Base-by-base conservation (phyloP, 257 asterid species). In the Rubia yunnanensis region DNA sequence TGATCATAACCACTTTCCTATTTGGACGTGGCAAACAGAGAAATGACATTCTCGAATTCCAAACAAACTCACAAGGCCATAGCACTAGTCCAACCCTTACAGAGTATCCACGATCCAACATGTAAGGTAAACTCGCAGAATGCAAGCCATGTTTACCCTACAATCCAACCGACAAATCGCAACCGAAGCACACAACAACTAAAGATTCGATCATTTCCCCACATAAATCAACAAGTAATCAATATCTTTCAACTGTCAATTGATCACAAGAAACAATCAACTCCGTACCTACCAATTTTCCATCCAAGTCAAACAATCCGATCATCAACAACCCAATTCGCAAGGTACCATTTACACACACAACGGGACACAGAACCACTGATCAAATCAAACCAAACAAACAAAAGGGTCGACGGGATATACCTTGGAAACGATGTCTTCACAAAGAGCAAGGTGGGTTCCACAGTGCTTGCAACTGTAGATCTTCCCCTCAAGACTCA, bases 391-490 rank as follows among this genome's bases (percentile, higher is more conserved):
- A 28, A 50, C 28, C 52, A 38, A 80, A 63, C 39, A 69, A 50
- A 60, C 44, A 44, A 71, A 75, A 75, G 35, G 36, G 38, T 6
- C 52, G 50, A 53, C 5, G 22, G 1, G 23, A 9, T 13, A 60
- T 75, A 89, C 96, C 96, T 89, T 89, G 59, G 96, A 89, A 63
- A 80, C 73, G 80, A 87, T 69, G 73, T 86, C 95, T 9, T 89
- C 88, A 35, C 67, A 58, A 17, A 79, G 84, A 55, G 89, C 91
- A 65, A 89, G 91, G 82, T 89, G 95, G 62, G 96, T 87, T 10
- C 81, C 88, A 73, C 96, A 89, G 82, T 85, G 86, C 84, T 82
- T 89, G 85, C 96, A 89, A 71, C 86, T 79, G 69, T 89, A 89
- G 86, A 85, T 82, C 88, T 74, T 85, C 57, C 96, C 96, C 78